Conservation (phyloP, 257 asterid species). For the Solanum appendiculatum region DNA sequence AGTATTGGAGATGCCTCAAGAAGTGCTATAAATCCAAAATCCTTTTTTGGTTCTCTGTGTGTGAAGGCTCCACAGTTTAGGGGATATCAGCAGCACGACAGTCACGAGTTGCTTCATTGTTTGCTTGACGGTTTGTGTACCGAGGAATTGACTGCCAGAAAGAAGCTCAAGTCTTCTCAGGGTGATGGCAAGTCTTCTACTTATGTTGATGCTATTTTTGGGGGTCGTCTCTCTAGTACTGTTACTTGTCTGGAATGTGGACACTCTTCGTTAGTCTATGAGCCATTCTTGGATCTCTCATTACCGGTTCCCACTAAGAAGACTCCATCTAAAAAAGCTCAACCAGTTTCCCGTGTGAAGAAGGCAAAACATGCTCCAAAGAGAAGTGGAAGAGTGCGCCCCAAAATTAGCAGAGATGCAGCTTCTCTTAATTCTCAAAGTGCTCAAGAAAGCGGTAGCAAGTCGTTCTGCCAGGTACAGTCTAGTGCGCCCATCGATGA, state of each 20-base stretch:
- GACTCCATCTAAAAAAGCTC: constrained; percentile 42
- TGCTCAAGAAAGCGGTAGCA: constrained; percentile 21
- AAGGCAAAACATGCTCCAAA: constrained; percentile 64
- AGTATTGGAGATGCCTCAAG: constrained; percentile 30
- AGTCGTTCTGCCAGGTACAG: constrained; percentile 22
- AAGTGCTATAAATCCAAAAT: constrained; percentile 55
- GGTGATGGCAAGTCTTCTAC: constrained; percentile 29
- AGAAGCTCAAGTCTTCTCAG: constrained; percentile 24
- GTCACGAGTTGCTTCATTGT: constrained; percentile 87
- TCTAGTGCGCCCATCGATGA: constrained; percentile 20
- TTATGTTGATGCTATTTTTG: constrained; percentile 69
- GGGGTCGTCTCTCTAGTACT: constrained; percentile 73
- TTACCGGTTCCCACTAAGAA: constrained; percentile 85
- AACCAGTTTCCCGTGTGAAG: constrained; percentile 43
- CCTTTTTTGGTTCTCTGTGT: constrained; percentile 65
- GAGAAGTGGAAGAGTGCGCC: constrained; percentile 33
- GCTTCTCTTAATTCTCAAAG: constrained; percentile 20
- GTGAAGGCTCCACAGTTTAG: constrained; percentile 77
- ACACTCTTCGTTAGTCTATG: constrained; percentile 60
- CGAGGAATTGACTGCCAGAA: constrained; percentile 55
- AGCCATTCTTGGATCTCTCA: constrained; percentile 81
- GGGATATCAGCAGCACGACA: constrained; percentile 93
- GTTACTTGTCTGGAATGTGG: constrained; percentile 84
- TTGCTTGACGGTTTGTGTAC: constrained; percentile 70
- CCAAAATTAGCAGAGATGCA: constrained; percentile 37